A percentile compares a stretch with the other conserved stretches of the same genome.
Conservation (phyloP, 352 stramenopile genomes). For the Peronospora destructor region DNA sequence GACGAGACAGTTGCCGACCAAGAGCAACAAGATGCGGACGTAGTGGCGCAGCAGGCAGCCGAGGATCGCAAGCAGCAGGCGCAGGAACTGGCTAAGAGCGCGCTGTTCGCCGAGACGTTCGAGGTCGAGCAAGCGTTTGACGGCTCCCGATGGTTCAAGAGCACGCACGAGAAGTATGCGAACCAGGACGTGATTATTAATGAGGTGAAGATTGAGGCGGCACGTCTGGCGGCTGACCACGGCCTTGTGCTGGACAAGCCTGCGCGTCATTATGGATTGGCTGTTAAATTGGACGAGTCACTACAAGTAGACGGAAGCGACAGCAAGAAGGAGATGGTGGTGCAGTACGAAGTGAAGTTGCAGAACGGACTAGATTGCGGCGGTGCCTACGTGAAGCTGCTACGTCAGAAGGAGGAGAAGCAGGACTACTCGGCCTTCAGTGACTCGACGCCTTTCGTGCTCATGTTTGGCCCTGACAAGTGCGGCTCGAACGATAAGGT, state of each 20-base stretch:
- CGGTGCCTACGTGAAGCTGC: constrained; percentile 92
- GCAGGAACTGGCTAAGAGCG: constrained; percentile 45
- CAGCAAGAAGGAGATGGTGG: constrained; percentile 75
- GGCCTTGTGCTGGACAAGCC: constrained; percentile 64
- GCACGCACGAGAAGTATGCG: constrained; percentile 72
- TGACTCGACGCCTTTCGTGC: constrained; percentile 85
- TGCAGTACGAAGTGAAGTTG: constrained; percentile 94
- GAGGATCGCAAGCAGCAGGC: constrained; percentile 35
- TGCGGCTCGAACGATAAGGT: constrained; percentile 91
- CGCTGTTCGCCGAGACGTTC: constrained; percentile 77
- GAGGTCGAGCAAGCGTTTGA: constrained; percentile 51
- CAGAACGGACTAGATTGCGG: constrained; percentile 87
- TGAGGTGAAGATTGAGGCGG: constrained; percentile 52
- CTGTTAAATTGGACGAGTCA: constrained; percentile 57
- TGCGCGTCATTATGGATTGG: constrained; percentile 78
- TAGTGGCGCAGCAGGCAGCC: constrained; percentile 11
- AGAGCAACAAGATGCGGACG: constrained; percentile 6
- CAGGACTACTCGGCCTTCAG: constrained; percentile 62
- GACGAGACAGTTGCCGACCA: constrained; percentile 7
- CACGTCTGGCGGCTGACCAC: constrained; percentile 50
- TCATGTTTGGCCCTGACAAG: constrained; percentile 96
- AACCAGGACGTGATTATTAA: constrained; percentile 61
- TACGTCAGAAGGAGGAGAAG: constrained; percentile 46
- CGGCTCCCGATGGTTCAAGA: constrained; percentile 77
- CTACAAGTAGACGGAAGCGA: constrained; percentile 63